These are phyloP conservation scores for Penicillium paneum DNA, from an alignment of 2,329 filamentous ascomycete species.

Conservation along the genomic window DNA sequence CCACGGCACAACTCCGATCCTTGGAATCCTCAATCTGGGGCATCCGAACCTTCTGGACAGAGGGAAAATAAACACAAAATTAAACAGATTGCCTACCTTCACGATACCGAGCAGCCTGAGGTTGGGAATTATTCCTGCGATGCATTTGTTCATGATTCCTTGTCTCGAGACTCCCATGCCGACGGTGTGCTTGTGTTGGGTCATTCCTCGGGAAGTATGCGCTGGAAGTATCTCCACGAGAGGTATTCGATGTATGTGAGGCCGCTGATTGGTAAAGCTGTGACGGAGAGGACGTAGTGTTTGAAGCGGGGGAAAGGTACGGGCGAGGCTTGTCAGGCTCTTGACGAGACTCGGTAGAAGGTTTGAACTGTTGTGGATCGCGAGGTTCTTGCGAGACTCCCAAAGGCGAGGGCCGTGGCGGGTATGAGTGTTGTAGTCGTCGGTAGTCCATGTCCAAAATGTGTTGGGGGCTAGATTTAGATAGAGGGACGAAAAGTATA, in stretches of 20 bases:
- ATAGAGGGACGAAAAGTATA: not conserved
- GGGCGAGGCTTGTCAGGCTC: slow-evolving; percentile 19
- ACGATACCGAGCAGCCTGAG: slow-evolving; percentile 11
- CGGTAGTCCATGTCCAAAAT: slow-evolving; percentile 26
- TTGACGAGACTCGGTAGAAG: slow-evolving; percentile 23
- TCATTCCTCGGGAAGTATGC: slow-evolving; percentile 18
- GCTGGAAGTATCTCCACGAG: slow-evolving; percentile 17
- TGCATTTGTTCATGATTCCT: slow-evolving; percentile 15
- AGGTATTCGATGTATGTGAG: slow-evolving; percentile 16
- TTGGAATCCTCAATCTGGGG: slow-evolving; percentile 20
- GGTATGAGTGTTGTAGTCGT: slow-evolving; percentile 29
- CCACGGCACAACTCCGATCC: slow-evolving; percentile 25
- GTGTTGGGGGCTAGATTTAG: slow-evolving; percentile 1
- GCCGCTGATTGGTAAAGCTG: slow-evolving; percentile 9
- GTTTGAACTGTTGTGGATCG: slow-evolving; percentile 23
- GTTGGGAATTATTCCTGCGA: slow-evolving; percentile 24
- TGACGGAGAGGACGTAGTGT: not conserved
- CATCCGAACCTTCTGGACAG: slow-evolving; percentile 11
- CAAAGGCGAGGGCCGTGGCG: slow-evolving; percentile 33
- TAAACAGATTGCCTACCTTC: slow-evolving; percentile 15
- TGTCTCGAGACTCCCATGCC: slow-evolving; percentile 19
- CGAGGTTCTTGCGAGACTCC: slow-evolving; percentile 31
- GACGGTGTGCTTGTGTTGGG: slow-evolving; percentile 16
- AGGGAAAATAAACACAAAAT: slow-evolving; percentile 4
- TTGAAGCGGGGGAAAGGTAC: slow-evolving; percentile 11